phyloP scores from a whole-genome alignment of 73 alveolate species.

The Durusdinium trenchii region DNA sequence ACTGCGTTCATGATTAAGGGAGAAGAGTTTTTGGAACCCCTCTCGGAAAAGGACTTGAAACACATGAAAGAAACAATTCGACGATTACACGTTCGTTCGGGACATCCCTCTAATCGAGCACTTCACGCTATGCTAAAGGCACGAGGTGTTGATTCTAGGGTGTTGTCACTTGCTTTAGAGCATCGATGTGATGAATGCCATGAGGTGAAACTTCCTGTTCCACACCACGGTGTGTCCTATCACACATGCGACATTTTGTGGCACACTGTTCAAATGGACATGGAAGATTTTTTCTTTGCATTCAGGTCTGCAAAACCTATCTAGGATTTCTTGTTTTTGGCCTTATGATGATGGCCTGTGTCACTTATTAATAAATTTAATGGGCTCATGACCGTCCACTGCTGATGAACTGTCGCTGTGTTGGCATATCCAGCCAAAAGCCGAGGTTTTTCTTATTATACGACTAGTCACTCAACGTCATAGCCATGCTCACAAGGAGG shows the following conservation, averaged over 20 bases:
- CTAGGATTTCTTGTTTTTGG: too few relatives aligned
- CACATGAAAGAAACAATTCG: not conserved
- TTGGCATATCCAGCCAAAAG: too few relatives aligned
- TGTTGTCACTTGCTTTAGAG: not conserved
- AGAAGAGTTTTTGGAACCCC: not conserved
- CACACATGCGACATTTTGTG: not conserved
- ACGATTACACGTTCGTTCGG: constrained; percentile 1
- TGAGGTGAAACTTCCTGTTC: not conserved
- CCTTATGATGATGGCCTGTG: too few relatives aligned
- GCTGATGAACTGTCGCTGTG: too few relatives aligned
- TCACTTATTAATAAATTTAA: too few relatives aligned
- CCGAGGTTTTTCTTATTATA: too few relatives aligned
- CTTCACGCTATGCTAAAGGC: not conserved
- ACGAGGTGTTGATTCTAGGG: not conserved
- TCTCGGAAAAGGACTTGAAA: not conserved
- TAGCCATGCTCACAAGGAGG: too few relatives aligned
- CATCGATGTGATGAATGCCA: not conserved
- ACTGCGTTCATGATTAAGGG: not conserved
- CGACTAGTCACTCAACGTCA: too few relatives aligned
- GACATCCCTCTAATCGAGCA: constrained; percentile 41
- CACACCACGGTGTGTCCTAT: not conserved
- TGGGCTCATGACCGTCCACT: too few relatives aligned
- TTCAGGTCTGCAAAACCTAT: too few relatives aligned
- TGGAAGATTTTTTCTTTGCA: not conserved
- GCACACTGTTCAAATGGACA: constrained; percentile 43